A percentile compares a stretch with the other conserved stretches of the same genome.
phyloP scores from a whole-genome alignment of 192 early-diverging fungal genomes.

The Spizellomyces sp. region DNA sequence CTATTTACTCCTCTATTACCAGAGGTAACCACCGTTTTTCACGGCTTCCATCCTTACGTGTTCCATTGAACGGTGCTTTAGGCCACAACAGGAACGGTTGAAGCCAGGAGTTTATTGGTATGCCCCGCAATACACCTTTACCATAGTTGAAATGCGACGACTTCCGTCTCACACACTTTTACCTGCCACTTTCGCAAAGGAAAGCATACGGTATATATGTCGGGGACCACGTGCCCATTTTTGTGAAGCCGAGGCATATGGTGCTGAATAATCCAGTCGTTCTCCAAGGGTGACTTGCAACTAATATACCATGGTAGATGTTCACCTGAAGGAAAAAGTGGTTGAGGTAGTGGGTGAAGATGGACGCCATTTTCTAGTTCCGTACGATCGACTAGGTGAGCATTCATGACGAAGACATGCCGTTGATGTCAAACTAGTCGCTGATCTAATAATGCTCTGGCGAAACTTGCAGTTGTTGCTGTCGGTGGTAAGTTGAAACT shows the following conservation, averaged over 20 bases:
- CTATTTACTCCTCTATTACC: constrained; percentile 52
- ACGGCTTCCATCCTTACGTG: background rate
- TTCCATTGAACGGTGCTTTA: background rate
- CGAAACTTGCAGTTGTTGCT: background rate
- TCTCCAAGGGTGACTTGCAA: background rate
- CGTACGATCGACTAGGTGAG: constrained; percentile 39
- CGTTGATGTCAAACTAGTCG: too few relatives aligned
- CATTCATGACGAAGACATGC: background rate
- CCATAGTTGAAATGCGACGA: too few relatives aligned
- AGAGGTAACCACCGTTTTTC: constrained; percentile 19
- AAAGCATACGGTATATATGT: constrained; percentile 41
- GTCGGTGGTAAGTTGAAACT: background rate
- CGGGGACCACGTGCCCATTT: constrained; percentile 15
- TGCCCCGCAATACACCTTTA: too few relatives aligned
- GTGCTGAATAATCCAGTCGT: background rate
- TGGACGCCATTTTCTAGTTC: constrained; percentile 31
- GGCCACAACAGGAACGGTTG: constrained; percentile 44
- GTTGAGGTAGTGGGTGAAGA: constrained; percentile 22
- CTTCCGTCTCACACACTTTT: too few relatives aligned
- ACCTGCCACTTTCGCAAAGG: background rate
- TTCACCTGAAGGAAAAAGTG: constrained; percentile 32
- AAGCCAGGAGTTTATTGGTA: constrained; percentile 32
- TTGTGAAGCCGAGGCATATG: constrained; percentile 34
- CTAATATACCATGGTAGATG: background rate
- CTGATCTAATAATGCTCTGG: too few relatives aligned